A percentile compares a stretch with the other conserved stretches of the same genome.
phyloP scores from a whole-genome alignment of 257 asterid genomes.

The Agastache rugosa region DNA sequence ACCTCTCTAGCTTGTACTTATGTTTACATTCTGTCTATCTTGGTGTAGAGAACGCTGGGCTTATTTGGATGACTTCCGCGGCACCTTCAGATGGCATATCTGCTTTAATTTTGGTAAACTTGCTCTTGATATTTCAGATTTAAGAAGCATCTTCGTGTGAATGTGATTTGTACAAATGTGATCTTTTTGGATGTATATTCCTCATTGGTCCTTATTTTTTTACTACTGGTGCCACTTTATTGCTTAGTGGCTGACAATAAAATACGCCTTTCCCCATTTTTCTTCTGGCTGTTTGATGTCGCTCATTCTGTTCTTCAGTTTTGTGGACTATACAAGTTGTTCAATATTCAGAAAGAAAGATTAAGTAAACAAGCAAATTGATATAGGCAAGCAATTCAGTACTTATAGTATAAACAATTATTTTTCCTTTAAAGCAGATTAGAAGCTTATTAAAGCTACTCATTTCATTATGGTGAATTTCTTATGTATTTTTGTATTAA shows the following conservation, averaged over 20 bases:
- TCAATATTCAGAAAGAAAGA: neutral
- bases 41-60: constrained; percentile 69
- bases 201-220: constrained; percentile 16
- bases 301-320: neutral
- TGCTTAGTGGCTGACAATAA: neutral
- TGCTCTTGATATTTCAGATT: constrained; percentile 28
- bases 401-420: neutral
- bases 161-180: constrained; percentile 21
- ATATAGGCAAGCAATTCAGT: neutral
- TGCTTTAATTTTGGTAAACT: constrained; percentile 95
- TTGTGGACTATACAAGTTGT: neutral
- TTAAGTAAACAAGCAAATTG: neutral
- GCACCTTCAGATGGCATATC: constrained; percentile 97
- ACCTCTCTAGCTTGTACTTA: constrained; percentile 10
- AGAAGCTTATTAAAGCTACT: neutral
- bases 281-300: constrained; percentile 18
- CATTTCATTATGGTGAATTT: neutral
- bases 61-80: constrained; percentile 81
- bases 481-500: neutral
- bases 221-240: constrained; percentile 17
- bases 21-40: constrained; percentile 32
- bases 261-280: neutral
- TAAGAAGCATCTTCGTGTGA: constrained; percentile 8
- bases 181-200: constrained; percentile 18
- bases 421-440: neutral